Conservation (phyloP, 768 basidiomycete species). For the Cystobasidium tubakii region DNA sequence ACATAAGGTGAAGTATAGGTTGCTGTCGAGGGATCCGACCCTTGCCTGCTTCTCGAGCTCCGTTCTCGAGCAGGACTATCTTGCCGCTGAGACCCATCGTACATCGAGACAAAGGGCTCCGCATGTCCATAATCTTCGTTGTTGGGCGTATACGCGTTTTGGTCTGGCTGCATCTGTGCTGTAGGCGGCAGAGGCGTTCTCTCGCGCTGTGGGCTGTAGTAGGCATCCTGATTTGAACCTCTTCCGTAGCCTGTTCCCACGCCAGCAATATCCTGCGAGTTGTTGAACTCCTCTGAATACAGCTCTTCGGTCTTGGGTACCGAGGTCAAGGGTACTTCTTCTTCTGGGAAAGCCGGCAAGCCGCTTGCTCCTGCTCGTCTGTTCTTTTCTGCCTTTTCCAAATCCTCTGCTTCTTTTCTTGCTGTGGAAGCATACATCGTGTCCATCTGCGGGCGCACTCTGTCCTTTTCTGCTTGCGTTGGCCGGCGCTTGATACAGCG, state of each 20-base stretch:
- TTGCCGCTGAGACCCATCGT: background rate
- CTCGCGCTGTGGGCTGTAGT: background rate
- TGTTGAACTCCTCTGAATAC: background rate
- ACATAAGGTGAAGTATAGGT: background rate
- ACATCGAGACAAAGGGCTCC: constrained; percentile 19
- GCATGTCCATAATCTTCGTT: constrained; percentile 3
- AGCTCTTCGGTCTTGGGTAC: constrained; percentile 11
- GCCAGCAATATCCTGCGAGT: constrained; percentile 6
- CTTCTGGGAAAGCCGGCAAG: constrained; percentile 28
- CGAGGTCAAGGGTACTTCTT: constrained; percentile 18
- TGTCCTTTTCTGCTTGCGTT: constrained; percentile 14
- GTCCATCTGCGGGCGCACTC: constrained; percentile 30
- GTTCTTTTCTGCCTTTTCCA: constrained; percentile 11
- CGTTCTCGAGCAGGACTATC: background rate
- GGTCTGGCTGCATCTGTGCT: background rate
- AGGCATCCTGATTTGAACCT: background rate
- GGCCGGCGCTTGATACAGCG: constrained; percentile 67
- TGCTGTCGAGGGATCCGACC: background rate
- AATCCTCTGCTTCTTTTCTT: constrained; percentile 16
- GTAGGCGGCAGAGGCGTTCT: background rate
- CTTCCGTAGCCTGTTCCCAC: constrained; percentile 16
- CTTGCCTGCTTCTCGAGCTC: background rate
- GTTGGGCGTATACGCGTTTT: background rate
- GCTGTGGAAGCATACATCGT: constrained; percentile 25
- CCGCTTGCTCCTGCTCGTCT: constrained; percentile 10